Conservation (phyloP, 345 rosid species). For the Reutealis trisperma region DNA sequence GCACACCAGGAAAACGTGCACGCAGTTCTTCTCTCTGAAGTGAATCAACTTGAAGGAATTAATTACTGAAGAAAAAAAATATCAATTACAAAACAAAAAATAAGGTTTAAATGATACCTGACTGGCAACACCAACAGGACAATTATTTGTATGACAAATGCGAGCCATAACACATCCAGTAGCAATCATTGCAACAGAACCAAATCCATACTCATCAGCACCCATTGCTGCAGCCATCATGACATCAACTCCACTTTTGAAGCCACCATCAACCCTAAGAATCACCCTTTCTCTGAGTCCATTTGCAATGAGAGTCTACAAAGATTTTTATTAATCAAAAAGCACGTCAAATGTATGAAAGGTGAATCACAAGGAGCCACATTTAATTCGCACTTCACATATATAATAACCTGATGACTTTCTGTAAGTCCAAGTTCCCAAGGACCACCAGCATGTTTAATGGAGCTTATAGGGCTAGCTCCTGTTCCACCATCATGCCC, state of each 20-base stretch:
- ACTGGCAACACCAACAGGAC: constrained; percentile 99
- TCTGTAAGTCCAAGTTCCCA: constrained; percentile 98
- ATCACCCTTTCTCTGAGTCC: constrained; percentile 98
- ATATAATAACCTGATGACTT: constrained; percentile 72
- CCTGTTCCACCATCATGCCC: constrained; percentile 99
- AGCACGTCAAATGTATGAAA: constrained; percentile 3
- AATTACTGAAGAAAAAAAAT: constrained; percentile 12
- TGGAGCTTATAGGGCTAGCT: constrained; percentile 98
- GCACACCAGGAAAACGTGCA: constrained; percentile 98
- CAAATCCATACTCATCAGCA: constrained; percentile 98
- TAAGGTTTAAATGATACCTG: constrained; percentile 54
- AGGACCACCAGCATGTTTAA: constrained; percentile 99
- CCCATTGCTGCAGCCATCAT: constrained; percentile 96
- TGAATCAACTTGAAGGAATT: constrained; percentile 14
- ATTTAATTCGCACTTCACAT: constrained; percentile 13
- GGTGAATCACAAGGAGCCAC: constrained; percentile 5
- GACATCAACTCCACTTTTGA: constrained; percentile 94
- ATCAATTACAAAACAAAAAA: constrained; percentile 10
- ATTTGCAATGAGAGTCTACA: constrained; percentile 83
- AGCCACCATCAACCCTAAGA: constrained; percentile 95
- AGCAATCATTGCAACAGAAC: constrained; percentile 99
- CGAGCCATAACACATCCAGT: constrained; percentile 99
- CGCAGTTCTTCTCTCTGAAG: constrained; percentile 92
- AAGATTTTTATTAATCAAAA: constrained; percentile 24
- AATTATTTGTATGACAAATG: constrained; percentile 98